A percentile compares a stretch with the other conserved stretches of the same genome.
These are phyloP conservation scores for Ophiocordyceps polyrhachis-furcata DNA, from an alignment of 2,329 filamentous ascomycete species.

Conservation along the genomic window DNA sequence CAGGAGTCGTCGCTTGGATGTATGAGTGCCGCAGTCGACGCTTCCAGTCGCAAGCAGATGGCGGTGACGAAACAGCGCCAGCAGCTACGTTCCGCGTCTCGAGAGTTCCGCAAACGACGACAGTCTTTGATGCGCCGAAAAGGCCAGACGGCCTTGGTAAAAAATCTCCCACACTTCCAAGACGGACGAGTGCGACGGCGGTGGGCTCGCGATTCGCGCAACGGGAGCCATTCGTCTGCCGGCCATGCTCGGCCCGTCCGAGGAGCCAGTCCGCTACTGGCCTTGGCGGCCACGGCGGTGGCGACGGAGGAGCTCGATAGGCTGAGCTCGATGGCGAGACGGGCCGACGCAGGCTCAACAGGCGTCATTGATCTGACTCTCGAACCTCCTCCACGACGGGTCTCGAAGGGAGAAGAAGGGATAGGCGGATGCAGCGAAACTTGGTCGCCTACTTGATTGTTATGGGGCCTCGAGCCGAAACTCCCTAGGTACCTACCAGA, in stretches of 20 bases:
- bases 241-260: conserved; percentile 6
- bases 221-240: conserved; percentile 8
- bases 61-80: conserved; percentile 6
- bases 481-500: too few relatives aligned
- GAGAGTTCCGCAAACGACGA: conserved; percentile 8
- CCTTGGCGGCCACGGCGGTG: conserved; percentile 10
- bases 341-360: background rate
- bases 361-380: background rate
- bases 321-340: conserved; percentile 11
- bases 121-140: conserved; percentile 8
- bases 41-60: conserved; percentile 8
- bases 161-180: conserved; percentile 3
- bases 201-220: conserved; percentile 11
- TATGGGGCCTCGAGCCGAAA: too few relatives aligned
- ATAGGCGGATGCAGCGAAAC: background rate
- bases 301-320: conserved; percentile 14
- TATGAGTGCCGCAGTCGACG: conserved; percentile 3
- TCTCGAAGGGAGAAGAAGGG: background rate
- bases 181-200: conserved; percentile 13
- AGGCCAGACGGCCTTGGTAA: conserved; percentile 3
- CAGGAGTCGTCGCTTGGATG: background rate
- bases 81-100: conserved; percentile 7
- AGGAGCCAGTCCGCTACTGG: conserved; percentile 9
- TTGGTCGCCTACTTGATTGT: background rate
- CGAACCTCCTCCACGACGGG: background rate